A percentile compares a stretch with the other conserved stretches of the same genome.
phyloP scores from a whole-genome alignment of 768 basidiomycete genomes.

The Paxillus involutus region DNA sequence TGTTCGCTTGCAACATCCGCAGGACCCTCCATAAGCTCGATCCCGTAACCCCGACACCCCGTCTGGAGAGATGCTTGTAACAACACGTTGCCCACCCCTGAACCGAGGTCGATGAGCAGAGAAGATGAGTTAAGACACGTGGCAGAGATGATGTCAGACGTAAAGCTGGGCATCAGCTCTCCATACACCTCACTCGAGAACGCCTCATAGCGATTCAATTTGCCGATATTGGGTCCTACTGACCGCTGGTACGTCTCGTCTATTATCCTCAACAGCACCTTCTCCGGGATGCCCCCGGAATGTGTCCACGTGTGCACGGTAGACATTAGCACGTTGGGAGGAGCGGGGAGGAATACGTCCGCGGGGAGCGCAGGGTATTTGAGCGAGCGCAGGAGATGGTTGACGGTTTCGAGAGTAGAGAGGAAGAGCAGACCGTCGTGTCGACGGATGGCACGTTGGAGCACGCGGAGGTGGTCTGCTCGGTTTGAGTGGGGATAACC shows the following conservation, averaged over 20 bases:
- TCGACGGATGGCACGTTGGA: conserved; percentile 69
- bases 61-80: conserved; percentile 80
- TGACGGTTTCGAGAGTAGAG: conserved; percentile 59
- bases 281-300: conserved; percentile 53
- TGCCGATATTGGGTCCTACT: conserved; percentile 87
- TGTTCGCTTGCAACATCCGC: conserved; percentile 79
- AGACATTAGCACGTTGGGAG: conserved; percentile 49
- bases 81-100: conserved; percentile 84
- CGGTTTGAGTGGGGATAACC: conserved; percentile 25
- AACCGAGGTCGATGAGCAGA: conserved; percentile 82
- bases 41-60: conserved; percentile 75
- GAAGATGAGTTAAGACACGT: conserved; percentile 53
- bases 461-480: conserved; percentile 49
- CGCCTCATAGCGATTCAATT: conserved; percentile 76
- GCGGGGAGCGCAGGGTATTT: conserved; percentile 64
- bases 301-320: conserved; percentile 45
- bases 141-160: conserved; percentile 51
- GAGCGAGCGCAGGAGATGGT: conserved; percentile 56
- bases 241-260: conserved; percentile 93
- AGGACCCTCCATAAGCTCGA: conserved; percentile 77
- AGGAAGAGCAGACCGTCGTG: conserved; percentile 75
- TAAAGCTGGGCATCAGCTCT: conserved; percentile 80
- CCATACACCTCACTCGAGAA: conserved; percentile 88
- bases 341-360: conserved; percentile 46
- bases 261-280: conserved; percentile 71